Base-by-base conservation (phyloP, 164 flowering plant species). In the Piper betle region DNA sequence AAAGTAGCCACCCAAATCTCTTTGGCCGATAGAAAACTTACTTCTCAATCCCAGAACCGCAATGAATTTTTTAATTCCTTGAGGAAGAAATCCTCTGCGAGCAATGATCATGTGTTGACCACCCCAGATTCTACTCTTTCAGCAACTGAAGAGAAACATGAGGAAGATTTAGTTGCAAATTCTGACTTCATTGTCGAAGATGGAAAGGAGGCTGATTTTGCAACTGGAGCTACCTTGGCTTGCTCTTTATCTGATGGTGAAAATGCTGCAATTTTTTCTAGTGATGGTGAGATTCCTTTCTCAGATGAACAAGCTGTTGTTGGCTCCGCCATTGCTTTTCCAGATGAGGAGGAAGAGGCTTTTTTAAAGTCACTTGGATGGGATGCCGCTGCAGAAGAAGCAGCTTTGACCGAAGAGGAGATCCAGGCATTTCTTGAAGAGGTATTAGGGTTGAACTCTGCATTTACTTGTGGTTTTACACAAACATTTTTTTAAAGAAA, bases 291-390 rank as follows among this genome's bases (percentile, higher is more conserved):
- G 60, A 67, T 54, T 50, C 63, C 63, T 50, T 37, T 65, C 68
- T 68, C 64, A 55, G 58, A 10, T 54, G 54, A 67, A 61, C 57
- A 59, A 55, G 52, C 8, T 43, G 50, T 43, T 43, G 1, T 43
- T 43, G 57, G 55, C 56, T 57, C 61, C 71, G 74, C 59, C 39
- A 66, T 64, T 57, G 69, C 75, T 40, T 64, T 58, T 71, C 72
- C 84, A 9, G 81, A 81, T 62, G 95, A 88, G 59, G 87, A 87
- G 69, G 98, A 92, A 75, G 78, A 69, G 55, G 80, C 78, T 4
- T 92, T 92, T 61, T 85, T 92, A 62, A 82, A 84, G 37, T 87
- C 93, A 11, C 91, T 92, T 75, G 98, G 98, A 15, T 92, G 98
- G 98, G 87, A 85, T 7, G 91, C 85, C 74, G 78, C 75, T 52